These are phyloP conservation scores for Prinsepia uniflora DNA, from an alignment of 306 rosid genomes.

Conservation along the genomic window DNA sequence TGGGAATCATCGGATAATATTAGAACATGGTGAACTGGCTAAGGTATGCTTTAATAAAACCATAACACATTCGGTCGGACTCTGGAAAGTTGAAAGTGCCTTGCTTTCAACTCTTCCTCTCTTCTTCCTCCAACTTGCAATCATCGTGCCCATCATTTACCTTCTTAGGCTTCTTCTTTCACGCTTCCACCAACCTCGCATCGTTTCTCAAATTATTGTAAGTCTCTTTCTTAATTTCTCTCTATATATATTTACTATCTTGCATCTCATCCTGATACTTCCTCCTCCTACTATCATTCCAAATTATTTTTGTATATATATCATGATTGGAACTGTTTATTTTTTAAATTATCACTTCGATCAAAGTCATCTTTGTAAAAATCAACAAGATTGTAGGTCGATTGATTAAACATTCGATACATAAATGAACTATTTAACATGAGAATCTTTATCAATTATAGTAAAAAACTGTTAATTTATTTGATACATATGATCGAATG, in stretches of 20 bases:
- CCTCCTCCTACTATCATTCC: too few relatives aligned
- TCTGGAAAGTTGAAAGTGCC: conserved; percentile 41
- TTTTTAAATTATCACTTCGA: too few relatives aligned
- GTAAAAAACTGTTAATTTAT: too few relatives aligned
- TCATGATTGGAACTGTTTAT: too few relatives aligned
- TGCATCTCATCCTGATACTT: too few relatives aligned
- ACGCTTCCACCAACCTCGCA: conserved; percentile 32
- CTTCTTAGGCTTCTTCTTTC: conserved; percentile 15
- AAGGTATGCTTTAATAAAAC: conserved; percentile 27
- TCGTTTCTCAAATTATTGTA: conserved; percentile 21
- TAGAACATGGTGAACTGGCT: not conserved
- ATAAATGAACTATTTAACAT: too few relatives aligned
- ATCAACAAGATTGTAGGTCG: too few relatives aligned
- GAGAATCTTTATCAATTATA: too few relatives aligned
- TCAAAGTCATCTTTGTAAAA: too few relatives aligned
- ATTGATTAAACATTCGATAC: too few relatives aligned
- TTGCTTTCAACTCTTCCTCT: conserved; percentile 28
- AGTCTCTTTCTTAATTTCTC: not conserved
- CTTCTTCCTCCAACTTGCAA: conserved; percentile 30
- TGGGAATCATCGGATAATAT: not conserved
- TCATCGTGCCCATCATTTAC: conserved; percentile 27
- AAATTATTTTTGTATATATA: too few relatives aligned
- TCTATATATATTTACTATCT: not conserved
- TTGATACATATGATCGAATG: too few relatives aligned
- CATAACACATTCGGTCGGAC: conserved; percentile 10